Evolutionary conservation across 2,329 filamentous ascomycete species (phyloP), one percentile per base, ranked within the genome.

Genomic region (Thermothelomyces thermophilus): DNA sequence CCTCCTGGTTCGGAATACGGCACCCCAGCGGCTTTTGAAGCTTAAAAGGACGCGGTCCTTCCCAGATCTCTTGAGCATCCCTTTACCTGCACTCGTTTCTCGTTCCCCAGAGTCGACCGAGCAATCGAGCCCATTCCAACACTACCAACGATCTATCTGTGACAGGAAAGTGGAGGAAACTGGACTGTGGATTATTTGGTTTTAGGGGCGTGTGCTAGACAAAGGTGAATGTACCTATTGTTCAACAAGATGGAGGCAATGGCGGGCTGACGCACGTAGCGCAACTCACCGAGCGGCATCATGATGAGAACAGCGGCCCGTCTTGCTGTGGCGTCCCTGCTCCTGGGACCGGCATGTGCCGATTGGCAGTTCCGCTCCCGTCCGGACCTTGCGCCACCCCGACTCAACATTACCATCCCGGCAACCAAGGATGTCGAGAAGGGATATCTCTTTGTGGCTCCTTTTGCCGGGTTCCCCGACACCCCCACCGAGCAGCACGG

Each of bases 351-450:
- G 14, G 56, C 39, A 7, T 2, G 26, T 20, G 62, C 59, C 9
- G 56, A 58, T 42, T 56, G 54, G 51, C 57, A 59, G 34, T 59
- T 51, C 51, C 59, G 54, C 16, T 56, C 58, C 7, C 55, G 58
- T 1, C 59, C 63, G 8, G 65, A 66, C 47, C 58, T 67, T 14
- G 57, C 62, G 1, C 63, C 65, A 2, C 64, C 66, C 10, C 62
- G 61, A 2, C 61, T 68, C 46, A 68, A 68, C 45, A 58, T 60
- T 51, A 59, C 55, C 40, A 58, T 59, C 48, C 49, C 49, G n/a
- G 69, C 71, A 4, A 63, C 66, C 6, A 54, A 60, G 41, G 62
- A 66, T 22, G 68, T 72, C 4, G 69, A 70, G 44, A 54, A 61
- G 20, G 73, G 60, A 17, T 61, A 59, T 44, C 50, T 62, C 10